Base-by-base conservation (phyloP, 768 basidiomycete species). In the Lactarius indigo region DNA sequence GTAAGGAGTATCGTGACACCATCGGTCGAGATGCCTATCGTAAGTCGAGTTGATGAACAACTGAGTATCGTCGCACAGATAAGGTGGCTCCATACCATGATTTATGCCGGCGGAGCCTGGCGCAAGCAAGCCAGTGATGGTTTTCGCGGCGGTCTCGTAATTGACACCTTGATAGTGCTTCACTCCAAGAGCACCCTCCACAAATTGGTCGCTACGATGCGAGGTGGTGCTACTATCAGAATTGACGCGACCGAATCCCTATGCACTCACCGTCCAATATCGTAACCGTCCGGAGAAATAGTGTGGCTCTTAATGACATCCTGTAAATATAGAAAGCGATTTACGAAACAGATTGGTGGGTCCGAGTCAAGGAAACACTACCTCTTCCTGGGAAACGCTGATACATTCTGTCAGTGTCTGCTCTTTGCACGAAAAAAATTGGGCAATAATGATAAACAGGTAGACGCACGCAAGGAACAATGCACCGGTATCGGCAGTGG, bases 61-160 rank as follows among this genome's bases (percentile, higher is more conserved):
- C n/a, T n/a, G n/a, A n/a, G n/a, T n/a, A n/a, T n/a, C 20, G 31
- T 33, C 59, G 26, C 17, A 3, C 1, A 17, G 26, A 47, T 26
- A n/a, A 37, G 23, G 30, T 39, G 23, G 18, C 1, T 15, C 17
- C 50, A n/a, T 20, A 85, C 84, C 83, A 39, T 84, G 84, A 64
- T 86, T 84, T n/a, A 85, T 70, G 3, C 87, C 85, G 0, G 73
- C 58, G 30, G 78, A 75, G 5, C 88, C 88, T 6, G 83, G 68
- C 3, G 82, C 71, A 65, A 89, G 79, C 30, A 90, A 77, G 6
- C 85, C 85, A 2, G 82, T 82, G 28, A 89, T 56, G 57, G 82
- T 82, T 70, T 78, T 63, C 10, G 77, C 79, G 1, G 74, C 76
- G 0, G 86, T 84, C 23, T 62, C 71, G 68, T 88, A 91, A 0